A percentile compares a stretch with the other conserved stretches of the same genome.
Evolutionary conservation across 1,284 basidiomycete species (phyloP).

Genomic region (Macrocystidia cucumis): DNA sequence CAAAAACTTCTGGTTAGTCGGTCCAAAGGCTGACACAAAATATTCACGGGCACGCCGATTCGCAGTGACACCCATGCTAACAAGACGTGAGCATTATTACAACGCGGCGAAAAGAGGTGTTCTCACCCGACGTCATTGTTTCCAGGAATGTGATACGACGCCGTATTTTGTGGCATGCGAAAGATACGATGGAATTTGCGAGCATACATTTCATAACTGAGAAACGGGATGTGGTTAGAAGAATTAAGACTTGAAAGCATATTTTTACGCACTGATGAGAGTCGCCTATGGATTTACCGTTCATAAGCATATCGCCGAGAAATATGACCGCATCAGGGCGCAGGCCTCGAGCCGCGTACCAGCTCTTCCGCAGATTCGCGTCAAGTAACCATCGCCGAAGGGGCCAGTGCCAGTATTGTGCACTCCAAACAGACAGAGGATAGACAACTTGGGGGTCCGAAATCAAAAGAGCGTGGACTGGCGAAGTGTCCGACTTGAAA

Average conservation of each 20-base stretch:
- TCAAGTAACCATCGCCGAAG: slow-evolving; percentile 56
- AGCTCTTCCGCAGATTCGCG: slow-evolving; percentile 77
- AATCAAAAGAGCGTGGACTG: slow-evolving; percentile 68
- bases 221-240: slow-evolving; percentile 1
- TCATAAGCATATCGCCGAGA: slow-evolving; percentile 87
- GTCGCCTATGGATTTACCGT: slow-evolving; percentile 72
- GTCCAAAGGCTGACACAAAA: slow-evolving; percentile 63
- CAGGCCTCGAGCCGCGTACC: slow-evolving; percentile 59
- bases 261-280: slow-evolving; percentile 44
- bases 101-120: too few species aligned
- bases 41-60: slow-evolving; percentile 48
- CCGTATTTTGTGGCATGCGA: slow-evolving; percentile 28
- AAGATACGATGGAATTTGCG: slow-evolving; percentile 68
- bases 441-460: slow-evolving; percentile 79
- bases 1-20: slow-evolving; percentile 41
- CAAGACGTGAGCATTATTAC: too few species aligned
- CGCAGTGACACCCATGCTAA: too few species aligned
- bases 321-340: slow-evolving; percentile 73
- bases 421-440: slow-evolving; percentile 49
- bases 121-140: slow-evolving; percentile 82
- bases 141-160: slow-evolving; percentile 72
- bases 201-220: slow-evolving; percentile 64
- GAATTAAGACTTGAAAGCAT: slow-evolving; percentile 2
- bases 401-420: slow-evolving; percentile 40
- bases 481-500: too few species aligned